A percentile compares a stretch with the other conserved stretches of the same genome.
phyloP scores from a whole-genome alignment of 164 flowering plant genomes.

The Kalanchoe fedtschenkoi region DNA sequence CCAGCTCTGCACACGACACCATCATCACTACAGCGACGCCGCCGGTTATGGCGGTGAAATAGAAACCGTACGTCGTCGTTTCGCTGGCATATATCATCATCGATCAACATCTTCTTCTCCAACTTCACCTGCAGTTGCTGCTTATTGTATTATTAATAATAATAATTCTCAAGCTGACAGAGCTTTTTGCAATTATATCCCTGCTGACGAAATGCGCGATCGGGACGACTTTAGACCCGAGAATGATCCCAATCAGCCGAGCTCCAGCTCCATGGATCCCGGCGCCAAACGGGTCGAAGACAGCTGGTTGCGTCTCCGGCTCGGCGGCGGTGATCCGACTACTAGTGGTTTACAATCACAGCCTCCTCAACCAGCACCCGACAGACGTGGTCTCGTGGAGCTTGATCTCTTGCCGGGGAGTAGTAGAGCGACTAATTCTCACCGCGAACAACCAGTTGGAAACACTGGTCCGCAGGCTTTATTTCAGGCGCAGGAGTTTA shows the following conservation, averaged over 20 bases:
- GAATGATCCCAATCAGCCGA: constrained; percentile 1
- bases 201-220: constrained; percentile 50
- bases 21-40: constrained; percentile 9
- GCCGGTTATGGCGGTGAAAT: constrained; percentile 18
- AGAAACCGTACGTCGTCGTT: not conserved
- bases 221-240: constrained; percentile 19
- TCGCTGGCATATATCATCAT: not conserved
- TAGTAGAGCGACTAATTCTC: not conserved
- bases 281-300: constrained; percentile 23
- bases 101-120: not conserved
- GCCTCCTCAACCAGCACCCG: not conserved
- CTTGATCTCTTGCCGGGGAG: constrained; percentile 42
- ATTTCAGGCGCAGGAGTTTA: constrained; percentile 13
- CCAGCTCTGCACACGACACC: not conserved
- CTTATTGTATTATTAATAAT: not conserved
- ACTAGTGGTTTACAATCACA: not conserved
- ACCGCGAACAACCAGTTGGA: constrained; percentile 7
- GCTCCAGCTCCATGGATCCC: constrained; percentile 27
- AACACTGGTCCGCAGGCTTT: not conserved
- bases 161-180: not conserved
- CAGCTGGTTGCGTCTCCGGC: constrained; percentile 67
- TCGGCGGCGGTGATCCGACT: constrained; percentile 22
- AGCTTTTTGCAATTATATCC: constrained; percentile 7
- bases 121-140: constrained; percentile 6
- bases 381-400: constrained; percentile 25